Evolutionary conservation across 2,329 filamentous ascomycete genomes (phyloP).

Genomic region (Exserohilum rostratum): DNA sequence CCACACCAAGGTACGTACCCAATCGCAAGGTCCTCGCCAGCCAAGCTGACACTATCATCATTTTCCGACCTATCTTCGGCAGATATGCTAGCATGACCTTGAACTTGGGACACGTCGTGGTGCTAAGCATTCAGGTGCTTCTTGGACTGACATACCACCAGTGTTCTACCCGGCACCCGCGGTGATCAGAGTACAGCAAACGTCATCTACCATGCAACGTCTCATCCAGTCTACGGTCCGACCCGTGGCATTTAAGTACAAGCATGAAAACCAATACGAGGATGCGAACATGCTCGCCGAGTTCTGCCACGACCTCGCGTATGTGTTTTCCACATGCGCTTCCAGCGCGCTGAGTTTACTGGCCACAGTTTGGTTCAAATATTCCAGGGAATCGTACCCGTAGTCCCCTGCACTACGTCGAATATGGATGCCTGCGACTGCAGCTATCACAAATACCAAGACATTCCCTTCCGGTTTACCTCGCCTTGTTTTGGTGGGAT

Average conservation of each 20-base stretch:
- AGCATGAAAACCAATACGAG: background rate
- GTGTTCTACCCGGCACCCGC: constrained; percentile 6
- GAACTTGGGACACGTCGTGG: too few relatives aligned
- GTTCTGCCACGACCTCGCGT: background rate
- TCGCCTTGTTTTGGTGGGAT: constrained; percentile 5
- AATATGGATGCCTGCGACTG: constrained; percentile 8
- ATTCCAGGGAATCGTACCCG: background rate
- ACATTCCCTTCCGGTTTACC: background rate
- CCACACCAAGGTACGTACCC: background rate
- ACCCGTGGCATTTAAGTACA: constrained; percentile 1
- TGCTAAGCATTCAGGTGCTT: too few relatives aligned
- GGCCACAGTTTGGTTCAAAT: background rate
- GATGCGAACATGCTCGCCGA: background rate
- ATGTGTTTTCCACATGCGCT: constrained; percentile 9
- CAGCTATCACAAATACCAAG: constrained; percentile 4
- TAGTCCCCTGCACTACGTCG: background rate
- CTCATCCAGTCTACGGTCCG: background rate
- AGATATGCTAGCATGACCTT: background rate
- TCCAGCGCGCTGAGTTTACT: background rate
- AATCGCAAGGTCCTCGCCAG: too few relatives aligned
- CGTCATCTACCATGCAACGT: constrained; percentile 4
- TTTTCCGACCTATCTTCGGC: background rate
- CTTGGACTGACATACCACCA: background rate
- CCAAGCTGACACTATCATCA: too few relatives aligned
- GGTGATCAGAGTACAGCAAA: constrained; percentile 2